Conservation (phyloP, 1,284 basidiomycete genomes). For the Tilletia caries region DNA sequence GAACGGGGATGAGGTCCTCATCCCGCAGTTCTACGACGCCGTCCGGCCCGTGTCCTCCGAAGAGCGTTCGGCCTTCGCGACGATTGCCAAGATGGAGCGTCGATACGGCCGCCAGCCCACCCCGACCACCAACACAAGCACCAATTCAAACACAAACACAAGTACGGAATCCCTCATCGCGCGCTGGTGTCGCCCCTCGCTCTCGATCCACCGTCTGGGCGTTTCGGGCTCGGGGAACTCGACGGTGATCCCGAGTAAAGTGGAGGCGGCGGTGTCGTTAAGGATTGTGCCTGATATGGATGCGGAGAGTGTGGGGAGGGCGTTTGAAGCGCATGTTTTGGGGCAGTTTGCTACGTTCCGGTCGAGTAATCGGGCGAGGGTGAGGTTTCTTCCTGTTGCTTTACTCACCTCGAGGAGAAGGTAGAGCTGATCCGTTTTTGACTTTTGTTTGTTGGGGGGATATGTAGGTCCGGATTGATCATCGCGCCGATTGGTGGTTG, state of each 20-base stretch:
- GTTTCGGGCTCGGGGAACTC: constrained; percentile 37
- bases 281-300: constrained; percentile 92
- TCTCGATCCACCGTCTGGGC: constrained; percentile 41
- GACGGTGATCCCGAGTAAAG: constrained; percentile 42
- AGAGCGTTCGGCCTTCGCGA: constrained; percentile 51
- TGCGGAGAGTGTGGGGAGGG: constrained; percentile 19
- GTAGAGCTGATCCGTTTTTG: no score
- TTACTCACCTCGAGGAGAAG: no score
- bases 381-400: background rate
- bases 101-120: background rate
- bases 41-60: constrained; percentile 42
- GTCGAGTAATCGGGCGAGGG: background rate
- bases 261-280: constrained; percentile 56
- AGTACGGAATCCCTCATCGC: constrained; percentile 34
- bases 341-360: constrained; percentile 63
- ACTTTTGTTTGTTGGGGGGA: no score
- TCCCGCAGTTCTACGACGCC: constrained; percentile 76
- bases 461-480: constrained; percentile 66
- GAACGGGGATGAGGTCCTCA: constrained; percentile 61
- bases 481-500: constrained; percentile 93
- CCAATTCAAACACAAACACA: background rate
- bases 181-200: constrained; percentile 42
- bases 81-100: constrained; percentile 29
- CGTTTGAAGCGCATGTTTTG: constrained; percentile 65
- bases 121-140: background rate